These are phyloP conservation scores for Russula brevipes DNA, from an alignment of 768 basidiomycete genomes.

Conservation along the genomic window DNA sequence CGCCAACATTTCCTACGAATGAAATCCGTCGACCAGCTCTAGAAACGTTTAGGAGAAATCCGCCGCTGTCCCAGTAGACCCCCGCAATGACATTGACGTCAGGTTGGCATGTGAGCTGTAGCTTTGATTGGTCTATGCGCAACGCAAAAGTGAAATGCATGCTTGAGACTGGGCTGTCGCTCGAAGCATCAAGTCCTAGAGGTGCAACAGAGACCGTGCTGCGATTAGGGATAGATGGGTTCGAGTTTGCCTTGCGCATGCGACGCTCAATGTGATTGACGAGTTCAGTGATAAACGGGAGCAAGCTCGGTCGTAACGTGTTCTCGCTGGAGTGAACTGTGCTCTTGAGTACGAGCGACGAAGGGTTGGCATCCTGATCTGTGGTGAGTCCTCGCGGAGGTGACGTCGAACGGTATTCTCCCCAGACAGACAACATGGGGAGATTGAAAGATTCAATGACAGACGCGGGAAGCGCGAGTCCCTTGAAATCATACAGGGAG, in stretches of 20 bases:
- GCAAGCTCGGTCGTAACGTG: conserved; percentile 68
- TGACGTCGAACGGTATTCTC: conserved; percentile 66
- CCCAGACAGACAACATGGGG: conserved; percentile 76
- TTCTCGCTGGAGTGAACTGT: conserved; percentile 90
- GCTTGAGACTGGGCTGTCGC: conserved; percentile 35
- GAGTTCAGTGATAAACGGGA: conserved; percentile 81
- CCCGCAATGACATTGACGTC: conserved; percentile 91
- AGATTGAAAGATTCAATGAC: conserved; percentile 65
- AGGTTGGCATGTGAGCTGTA: conserved; percentile 83
- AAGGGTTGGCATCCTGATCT: conserved; percentile 40
- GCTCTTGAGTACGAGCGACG: conserved; percentile 72
- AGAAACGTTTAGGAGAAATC: conserved; percentile 74
- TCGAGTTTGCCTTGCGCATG: conserved; percentile 48
- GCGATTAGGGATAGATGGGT: conserved; percentile 23
- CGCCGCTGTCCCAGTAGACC: conserved; percentile 91
- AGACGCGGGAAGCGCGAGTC: conserved; percentile 47
- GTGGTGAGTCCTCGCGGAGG: conserved; percentile 36
- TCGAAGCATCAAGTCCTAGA: conserved; percentile 16
- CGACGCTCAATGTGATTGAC: conserved; percentile 64
- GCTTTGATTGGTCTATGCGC: conserved; percentile 83
- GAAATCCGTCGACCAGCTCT: conserved; percentile 67
- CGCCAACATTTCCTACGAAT: conserved; percentile 76
- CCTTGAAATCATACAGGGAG: conserved; percentile 40
- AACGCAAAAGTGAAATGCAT: conserved; percentile 81
- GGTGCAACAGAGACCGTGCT: background rate